Evolutionary conservation across 768 basidiomycete species (phyloP).

Genomic region (Suillus placidus): DNA sequence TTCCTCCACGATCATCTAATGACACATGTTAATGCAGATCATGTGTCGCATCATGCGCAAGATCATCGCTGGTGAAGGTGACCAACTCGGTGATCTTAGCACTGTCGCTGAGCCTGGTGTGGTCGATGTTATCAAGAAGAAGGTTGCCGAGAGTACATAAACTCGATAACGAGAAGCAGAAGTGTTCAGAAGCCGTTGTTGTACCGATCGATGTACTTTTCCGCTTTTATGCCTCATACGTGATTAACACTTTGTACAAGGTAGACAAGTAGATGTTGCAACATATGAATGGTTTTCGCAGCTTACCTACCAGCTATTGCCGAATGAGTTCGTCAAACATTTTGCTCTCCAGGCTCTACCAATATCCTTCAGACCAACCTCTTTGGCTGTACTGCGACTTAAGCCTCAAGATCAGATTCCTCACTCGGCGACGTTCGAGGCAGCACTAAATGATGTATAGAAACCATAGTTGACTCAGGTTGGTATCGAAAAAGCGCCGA

Average conservation of each 20-base stretch:
- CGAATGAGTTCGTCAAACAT: not conserved
- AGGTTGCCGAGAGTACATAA: constrained; percentile 55
- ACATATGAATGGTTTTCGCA: not conserved
- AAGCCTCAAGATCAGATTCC: not conserved
- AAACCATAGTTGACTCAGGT: not conserved
- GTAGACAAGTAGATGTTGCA: not conserved
- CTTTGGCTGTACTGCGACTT: not conserved
- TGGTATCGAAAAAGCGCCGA: constrained; percentile 15
- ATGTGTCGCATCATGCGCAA: constrained; percentile 97
- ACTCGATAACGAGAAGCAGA: constrained; percentile 14
- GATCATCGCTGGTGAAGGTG: constrained; percentile 91
- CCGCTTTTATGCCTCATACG: not conserved
- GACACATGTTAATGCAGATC: constrained; percentile 49
- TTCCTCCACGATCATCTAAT: not conserved
- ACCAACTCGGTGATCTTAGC: constrained; percentile 93
- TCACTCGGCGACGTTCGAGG: not conserved
- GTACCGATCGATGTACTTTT: not conserved
- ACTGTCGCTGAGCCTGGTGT: constrained; percentile 89
- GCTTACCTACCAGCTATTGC: not conserved
- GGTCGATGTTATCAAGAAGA: constrained; percentile 83
- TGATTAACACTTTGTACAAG: constrained; percentile 1
- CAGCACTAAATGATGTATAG: not conserved
- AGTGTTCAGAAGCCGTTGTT: not conserved
- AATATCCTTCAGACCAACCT: not conserved
- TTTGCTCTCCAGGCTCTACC: not conserved